phyloP scores from a whole-genome alignment of 352 stramenopile species.

The Peronospora belbahrii region DNA sequence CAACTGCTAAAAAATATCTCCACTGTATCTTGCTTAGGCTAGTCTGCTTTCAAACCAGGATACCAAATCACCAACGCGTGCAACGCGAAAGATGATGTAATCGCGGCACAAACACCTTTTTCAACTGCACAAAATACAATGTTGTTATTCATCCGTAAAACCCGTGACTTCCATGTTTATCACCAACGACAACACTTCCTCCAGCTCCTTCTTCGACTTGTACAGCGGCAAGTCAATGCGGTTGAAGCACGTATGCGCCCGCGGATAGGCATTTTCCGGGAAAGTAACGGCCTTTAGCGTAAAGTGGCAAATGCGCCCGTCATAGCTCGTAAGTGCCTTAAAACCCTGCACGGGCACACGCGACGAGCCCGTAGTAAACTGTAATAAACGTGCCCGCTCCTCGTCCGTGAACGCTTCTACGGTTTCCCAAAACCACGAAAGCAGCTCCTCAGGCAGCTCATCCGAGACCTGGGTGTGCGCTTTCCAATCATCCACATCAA shows the following conservation, averaged over 20 bases:
- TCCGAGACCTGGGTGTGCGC: constrained; percentile 84
- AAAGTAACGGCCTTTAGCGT: constrained; percentile 50
- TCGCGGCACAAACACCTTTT: constrained; percentile 18
- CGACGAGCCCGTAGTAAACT: constrained; percentile 81
- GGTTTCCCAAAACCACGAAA: constrained; percentile 80
- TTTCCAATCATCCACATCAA: constrained; percentile 82
- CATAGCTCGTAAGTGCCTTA: constrained; percentile 72
- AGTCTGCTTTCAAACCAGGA: constrained; percentile 16
- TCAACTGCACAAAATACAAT: constrained; percentile 33
- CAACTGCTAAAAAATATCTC: constrained; percentile 15
- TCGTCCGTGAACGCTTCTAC: constrained; percentile 58
- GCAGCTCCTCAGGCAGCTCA: constrained; percentile 60
- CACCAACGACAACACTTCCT: constrained; percentile 92
- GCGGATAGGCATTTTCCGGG: constrained; percentile 53
- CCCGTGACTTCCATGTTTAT: constrained; percentile 95
- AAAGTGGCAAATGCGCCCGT: constrained; percentile 75
- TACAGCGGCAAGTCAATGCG: constrained; percentile 77
- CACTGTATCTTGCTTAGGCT: constrained; percentile 18
- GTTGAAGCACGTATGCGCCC: constrained; percentile 81
- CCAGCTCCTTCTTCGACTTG: constrained; percentile 87
- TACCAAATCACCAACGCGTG: constrained; percentile 6
- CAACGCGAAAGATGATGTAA: constrained; percentile 15
- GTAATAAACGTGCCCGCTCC: constrained; percentile 71
- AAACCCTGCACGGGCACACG: constrained; percentile 83
- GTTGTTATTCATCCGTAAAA: constrained; percentile 87